Base-by-base conservation (phyloP, 106 monocot species). In the Allium sativum region DNA sequence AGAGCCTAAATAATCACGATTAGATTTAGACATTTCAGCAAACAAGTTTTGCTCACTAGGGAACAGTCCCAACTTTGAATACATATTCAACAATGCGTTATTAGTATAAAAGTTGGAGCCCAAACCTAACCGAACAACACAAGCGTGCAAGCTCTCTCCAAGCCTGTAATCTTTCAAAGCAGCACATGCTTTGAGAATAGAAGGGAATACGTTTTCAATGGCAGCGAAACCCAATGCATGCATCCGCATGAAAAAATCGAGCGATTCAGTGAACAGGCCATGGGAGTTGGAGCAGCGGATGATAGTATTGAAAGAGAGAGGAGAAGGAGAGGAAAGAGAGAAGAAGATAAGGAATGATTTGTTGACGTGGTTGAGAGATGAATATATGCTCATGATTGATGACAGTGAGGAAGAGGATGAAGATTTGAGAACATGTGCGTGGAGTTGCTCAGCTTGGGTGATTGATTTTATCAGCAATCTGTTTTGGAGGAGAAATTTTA, bases 51-150 rank as follows among this genome's bases (percentile, higher is more conserved):
- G 22, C 21, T 22, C 18, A 7, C 57, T 45, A 5, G 15, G 31
- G 0, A 9, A 45, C 17, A 9, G 22, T 10, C 41, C 55, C 16
- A 83, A 21, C 55, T 92, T 92, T 52, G 69, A 71, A 74, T 87
- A 92, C 72, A 87, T 55, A 74, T 84, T 92, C 66, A 92, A 52
- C 21, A 92, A 81, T 1, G 92, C 87, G 42, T 92, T 92, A 48
- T 66, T 56, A 7, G 81, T 84, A 48, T 73, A 92, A 12, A 84
- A 74, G 18, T 81, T 76, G 2, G 78, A 60, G 46, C 53, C 51
- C 8, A 74, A 60, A 7, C 92, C 92, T 12, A 77, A 58, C 19
- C 60, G 62, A 11, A 92, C 18, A 14, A 70, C 68, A 40, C 52
- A 70, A 0, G 61, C 87, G 40, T 87, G 92, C 18, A 92, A 43